Evolutionary conservation across 306 rosid species (phyloP).

Genomic region (Gleditsia sinensis): DNA sequence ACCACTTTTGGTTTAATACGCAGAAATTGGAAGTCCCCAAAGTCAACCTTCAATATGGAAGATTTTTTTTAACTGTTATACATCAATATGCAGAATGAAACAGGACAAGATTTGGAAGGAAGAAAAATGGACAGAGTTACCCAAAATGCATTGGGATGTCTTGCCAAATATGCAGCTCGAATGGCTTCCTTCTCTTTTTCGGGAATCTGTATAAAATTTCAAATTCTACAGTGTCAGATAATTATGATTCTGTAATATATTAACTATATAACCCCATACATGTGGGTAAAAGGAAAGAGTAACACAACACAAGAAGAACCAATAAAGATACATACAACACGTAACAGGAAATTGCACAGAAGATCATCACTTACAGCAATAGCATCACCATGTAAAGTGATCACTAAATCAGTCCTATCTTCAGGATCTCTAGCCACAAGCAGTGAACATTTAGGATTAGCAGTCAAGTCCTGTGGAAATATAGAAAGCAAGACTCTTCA

Average conservation of each 20-base stretch:
- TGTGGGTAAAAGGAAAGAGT: constrained; percentile 18
- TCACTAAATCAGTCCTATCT: constrained; percentile 87
- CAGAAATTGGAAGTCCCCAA: constrained; percentile 90
- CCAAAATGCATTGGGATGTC: constrained; percentile 93
- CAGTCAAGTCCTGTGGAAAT: constrained; percentile 64
- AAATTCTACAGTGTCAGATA: constrained; percentile 21
- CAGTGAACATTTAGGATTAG: constrained; percentile 81
- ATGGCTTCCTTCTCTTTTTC: constrained; percentile 63
- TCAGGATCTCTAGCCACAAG: constrained; percentile 91
- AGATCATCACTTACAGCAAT: constrained; percentile 61
- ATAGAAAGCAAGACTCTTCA: constrained; percentile 27
- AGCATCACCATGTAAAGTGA: constrained; percentile 89
- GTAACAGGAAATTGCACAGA: constrained; percentile 23
- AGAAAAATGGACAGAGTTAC: constrained; percentile 50
- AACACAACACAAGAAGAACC: background rate
- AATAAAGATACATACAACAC: background rate
- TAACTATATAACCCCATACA: constrained; percentile 13
- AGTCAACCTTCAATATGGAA: constrained; percentile 81
- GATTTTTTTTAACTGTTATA: constrained; percentile 19
- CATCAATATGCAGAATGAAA: constrained; percentile 19
- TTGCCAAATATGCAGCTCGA: constrained; percentile 84
- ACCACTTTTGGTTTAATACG: constrained; percentile 81
- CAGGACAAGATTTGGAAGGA: constrained; percentile 22
- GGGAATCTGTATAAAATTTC: constrained; percentile 56
- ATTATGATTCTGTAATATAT: constrained; percentile 13